Base-by-base conservation (phyloP, 306 rosid genomes). In the Dryas alaskensis region DNA sequence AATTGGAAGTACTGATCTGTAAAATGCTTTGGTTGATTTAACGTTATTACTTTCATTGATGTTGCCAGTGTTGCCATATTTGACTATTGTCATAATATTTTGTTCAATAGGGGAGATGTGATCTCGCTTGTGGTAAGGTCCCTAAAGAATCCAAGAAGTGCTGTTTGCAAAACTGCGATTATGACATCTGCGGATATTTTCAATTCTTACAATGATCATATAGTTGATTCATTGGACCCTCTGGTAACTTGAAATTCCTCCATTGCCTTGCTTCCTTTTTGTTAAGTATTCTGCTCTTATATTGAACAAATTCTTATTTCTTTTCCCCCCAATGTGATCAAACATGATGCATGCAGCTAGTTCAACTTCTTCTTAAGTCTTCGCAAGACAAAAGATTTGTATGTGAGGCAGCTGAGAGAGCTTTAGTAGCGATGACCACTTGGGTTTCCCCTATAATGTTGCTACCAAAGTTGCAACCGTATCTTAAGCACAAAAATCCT, bases 361-460 rank as follows among this genome's bases (percentile, higher is more conserved):
- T 89, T 60, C 99, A 95, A 85, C 96, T 95, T 84, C 98, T 95
- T 83, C 99, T 95, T 69, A 95, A 95, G 84, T 81, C 99, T 78
- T 95, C 98, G 7, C 97, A 92, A 87, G 99, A 95, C 87, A 95
- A 92, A 81, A 89, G 98, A 73, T 95, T 95, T 81, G 98, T 95
- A 14, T 95, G 99, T 14, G 99, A 95, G 74, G 99, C 97, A 31
- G 99, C 99, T 16, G 98, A 87, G 81, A 95, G 70, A 78, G 98
- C 99, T 72, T 81, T 95, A 81, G 86, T 92, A 68, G 86, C 88
- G 40, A 88, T 92, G 99, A 92, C 96, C 65, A 83, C 87, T 19
- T 86, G 85, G 84, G 81, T 95, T 79, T 89, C 97, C 73, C 98
- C 99, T 12, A 49, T 73, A 57, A 79, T 86, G 52, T 83, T 95